A percentile compares a stretch with the other conserved stretches of the same genome.
These are phyloP conservation scores for Mycena galopus DNA, from an alignment of 768 basidiomycete species.

Conservation along the genomic window DNA sequence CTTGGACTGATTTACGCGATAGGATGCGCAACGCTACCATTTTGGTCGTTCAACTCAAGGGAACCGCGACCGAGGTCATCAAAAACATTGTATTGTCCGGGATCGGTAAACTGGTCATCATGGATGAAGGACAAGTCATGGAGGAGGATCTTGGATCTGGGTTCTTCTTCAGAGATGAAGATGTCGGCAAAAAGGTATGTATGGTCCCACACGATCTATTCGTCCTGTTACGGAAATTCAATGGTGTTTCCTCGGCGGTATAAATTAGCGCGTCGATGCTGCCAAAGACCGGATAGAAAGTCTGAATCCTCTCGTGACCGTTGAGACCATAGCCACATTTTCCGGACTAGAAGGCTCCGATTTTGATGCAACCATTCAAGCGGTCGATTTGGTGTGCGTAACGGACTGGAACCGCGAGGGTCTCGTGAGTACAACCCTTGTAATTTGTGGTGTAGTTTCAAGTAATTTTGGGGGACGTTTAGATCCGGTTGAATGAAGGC, in stretches of 20 bases:
- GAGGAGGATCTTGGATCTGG: conserved; percentile 91
- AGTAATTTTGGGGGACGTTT: conserved; percentile 33
- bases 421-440: conserved; percentile 68
- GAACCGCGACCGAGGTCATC: conserved; percentile 92
- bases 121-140: conserved; percentile 81
- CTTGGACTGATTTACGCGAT: conserved; percentile 40
- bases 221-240: conserved; percentile 49
- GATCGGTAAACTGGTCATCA: conserved; percentile 88
- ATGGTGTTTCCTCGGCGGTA: conserved; percentile 55
- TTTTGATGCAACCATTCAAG: conserved; percentile 70
- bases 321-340: conserved; percentile 74
- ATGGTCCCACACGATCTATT: conserved; percentile 27
- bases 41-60: conserved; percentile 81
- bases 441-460: conserved; percentile 9
- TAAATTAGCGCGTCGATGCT: conserved; percentile 82
- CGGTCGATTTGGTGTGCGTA: conserved; percentile 88
- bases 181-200: conserved; percentile 89
- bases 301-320: conserved; percentile 91
- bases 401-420: conserved; percentile 82
- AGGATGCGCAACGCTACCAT: conserved; percentile 97
- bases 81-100: conserved; percentile 99
- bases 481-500: conserved; percentile 86
- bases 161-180: conserved; percentile 94
- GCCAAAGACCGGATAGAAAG: conserved; percentile 89
- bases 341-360: conserved; percentile 62